Base-by-base conservation (phyloP, 306 rosid genomes). In the Castanospermum australe region DNA sequence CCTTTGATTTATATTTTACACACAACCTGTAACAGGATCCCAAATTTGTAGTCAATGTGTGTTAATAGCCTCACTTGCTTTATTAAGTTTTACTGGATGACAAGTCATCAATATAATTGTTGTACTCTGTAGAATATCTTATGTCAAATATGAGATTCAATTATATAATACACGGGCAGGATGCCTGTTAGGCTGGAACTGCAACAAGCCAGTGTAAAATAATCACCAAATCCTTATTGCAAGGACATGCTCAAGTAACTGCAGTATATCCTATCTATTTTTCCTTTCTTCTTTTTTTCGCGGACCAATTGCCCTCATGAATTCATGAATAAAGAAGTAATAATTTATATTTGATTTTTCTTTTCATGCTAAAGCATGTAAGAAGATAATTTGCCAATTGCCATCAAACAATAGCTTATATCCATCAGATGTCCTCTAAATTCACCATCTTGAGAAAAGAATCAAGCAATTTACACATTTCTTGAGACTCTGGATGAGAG, bases 401-500 rank as follows among this genome's bases (percentile, higher is more conserved):
- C 44, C 9, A 13, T 15, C 42, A 52, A 38, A 36, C 18, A 32
- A 14, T 48, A 72, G 22, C 48, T 82, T 62, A 21, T 38, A 71
- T 68, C 67, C 81, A 32, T 82, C 59, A 85, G 52, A 48, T 41
- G 14, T 67, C 56, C 17, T 81, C 71, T 24, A 61, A 67, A 80
- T 73, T 77, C 33, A 4, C 81, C 76, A 55, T 80, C 84, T 30
- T 80, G 69, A 44, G 78, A 60, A 91, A 80, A 39, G 89, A 82
- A 81, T 87, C 87, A 64, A 94, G 91, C 76, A 87, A 77, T 75
- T 79, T 85, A 75, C 69, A 79, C 33, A 92, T 88, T 79, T 92
- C 85, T 25, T 73, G 86, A 63, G 92, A 90, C 42, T 68, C 88
- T 21, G 97, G 90, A 85, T 90, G 97, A 86, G 89, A 83, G 48